Percentiles rank a stretch among this genome's conserved stretches.
These are phyloP conservation scores for Cercophora sp. DNA, from an alignment of 495 filamentous ascomycete species.

Conservation along the genomic window DNA sequence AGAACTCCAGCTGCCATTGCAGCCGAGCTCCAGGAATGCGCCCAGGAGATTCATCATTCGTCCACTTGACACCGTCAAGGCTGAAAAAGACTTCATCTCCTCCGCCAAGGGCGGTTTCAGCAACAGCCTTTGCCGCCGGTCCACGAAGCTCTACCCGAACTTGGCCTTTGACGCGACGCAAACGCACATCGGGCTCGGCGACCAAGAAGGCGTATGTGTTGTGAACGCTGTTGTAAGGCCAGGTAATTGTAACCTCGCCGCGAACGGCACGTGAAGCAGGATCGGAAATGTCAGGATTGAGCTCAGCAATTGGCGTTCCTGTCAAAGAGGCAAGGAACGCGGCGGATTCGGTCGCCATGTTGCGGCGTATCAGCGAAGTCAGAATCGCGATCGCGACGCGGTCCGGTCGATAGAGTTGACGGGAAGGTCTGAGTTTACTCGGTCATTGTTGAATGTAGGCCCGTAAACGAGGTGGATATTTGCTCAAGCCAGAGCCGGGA, in stretches of 20 bases:
- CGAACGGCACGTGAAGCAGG: constrained; percentile 32
- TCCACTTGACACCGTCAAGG: constrained; percentile 62
- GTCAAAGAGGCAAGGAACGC: constrained; percentile 16
- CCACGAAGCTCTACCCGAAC: constrained; percentile 79
- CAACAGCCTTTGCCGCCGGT: constrained; percentile 63
- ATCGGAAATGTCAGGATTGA: constrained; percentile 53
- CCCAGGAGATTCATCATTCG: constrained; percentile 45
- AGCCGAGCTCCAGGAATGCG: constrained; percentile 63
- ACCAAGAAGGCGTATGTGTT: constrained; percentile 70
- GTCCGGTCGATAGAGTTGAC: too few relatives aligned
- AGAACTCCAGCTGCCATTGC: constrained; percentile 70
- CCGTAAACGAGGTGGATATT: too few relatives aligned
- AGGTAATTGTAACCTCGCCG: constrained; percentile 77
- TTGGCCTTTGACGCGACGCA: constrained; percentile 74
- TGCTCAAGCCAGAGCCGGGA: too few relatives aligned
- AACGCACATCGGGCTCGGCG: constrained; percentile 80
- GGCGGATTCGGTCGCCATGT: constrained; percentile 22
- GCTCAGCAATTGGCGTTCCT: constrained; percentile 57
- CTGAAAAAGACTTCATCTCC: constrained; percentile 69
- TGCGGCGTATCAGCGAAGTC: not conserved
- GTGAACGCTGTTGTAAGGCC: constrained; percentile 82
- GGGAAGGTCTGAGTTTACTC: too few relatives aligned
- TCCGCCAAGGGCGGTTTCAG: constrained; percentile 62
- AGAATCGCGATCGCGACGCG: too few relatives aligned
- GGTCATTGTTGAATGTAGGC: too few relatives aligned